Conservation (phyloP, 2,329 filamentous ascomycete genomes). For the Cladophialophora carrionii region DNA sequence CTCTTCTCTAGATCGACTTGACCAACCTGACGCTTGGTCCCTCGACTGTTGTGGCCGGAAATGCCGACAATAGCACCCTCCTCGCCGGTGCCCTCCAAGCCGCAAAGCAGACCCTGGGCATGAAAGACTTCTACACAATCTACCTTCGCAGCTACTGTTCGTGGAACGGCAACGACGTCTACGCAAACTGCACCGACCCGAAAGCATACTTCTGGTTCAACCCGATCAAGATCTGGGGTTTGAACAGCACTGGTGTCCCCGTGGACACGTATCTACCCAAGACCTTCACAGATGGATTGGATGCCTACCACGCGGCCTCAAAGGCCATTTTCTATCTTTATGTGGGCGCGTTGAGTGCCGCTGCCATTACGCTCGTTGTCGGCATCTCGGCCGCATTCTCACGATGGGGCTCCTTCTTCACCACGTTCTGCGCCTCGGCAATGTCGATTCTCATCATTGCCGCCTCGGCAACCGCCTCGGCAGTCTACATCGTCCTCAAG, state of each 20-base stretch:
- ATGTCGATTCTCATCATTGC: constrained; percentile 62
- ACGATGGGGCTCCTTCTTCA: constrained; percentile 77
- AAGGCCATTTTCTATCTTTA: constrained; percentile 86
- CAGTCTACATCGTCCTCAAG: constrained; percentile 70
- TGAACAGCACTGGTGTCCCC: constrained; percentile 58
- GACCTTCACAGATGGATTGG: constrained; percentile 67
- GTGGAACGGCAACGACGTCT: constrained; percentile 57
- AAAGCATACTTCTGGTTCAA: constrained; percentile 77
- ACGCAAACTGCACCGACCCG: constrained; percentile 68
- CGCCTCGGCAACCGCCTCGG: constrained; percentile 73
- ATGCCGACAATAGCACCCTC: constrained; percentile 44
- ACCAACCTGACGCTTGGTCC: constrained; percentile 61
- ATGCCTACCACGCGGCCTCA: constrained; percentile 71
- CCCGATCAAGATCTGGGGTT: constrained; percentile 66
- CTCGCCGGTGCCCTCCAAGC: constrained; percentile 43
- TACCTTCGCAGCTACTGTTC: constrained; percentile 87
- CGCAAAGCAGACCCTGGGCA: constrained; percentile 54
- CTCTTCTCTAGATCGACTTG: constrained; percentile 63
- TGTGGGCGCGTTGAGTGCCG: constrained; percentile 70
- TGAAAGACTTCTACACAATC: constrained; percentile 79
- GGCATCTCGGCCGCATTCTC: constrained; percentile 84
- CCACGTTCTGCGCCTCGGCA: constrained; percentile 71
- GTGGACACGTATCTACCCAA: constrained; percentile 68
- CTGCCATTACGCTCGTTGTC: constrained; percentile 71
- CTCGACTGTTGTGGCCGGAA: constrained; percentile 43